These are phyloP conservation scores for Boletus reticulatus DNA, from an alignment of 768 basidiomycete species.

Conservation along the genomic window DNA sequence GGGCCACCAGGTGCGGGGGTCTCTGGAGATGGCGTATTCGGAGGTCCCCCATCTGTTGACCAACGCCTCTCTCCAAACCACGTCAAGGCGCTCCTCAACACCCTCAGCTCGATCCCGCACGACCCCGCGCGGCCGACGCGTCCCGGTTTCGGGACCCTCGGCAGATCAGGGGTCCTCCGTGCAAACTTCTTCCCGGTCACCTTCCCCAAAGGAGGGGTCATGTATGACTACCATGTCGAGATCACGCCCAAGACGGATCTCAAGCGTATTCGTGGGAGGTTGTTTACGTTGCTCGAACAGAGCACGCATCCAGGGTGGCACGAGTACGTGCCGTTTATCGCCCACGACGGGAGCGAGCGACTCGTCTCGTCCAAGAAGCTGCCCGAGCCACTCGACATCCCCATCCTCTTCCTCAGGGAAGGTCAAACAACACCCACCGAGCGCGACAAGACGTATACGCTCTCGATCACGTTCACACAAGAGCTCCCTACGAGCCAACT, in stretches of 20 bases:
- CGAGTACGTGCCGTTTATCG: constrained; percentile 31
- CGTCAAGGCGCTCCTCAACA: constrained; percentile 24
- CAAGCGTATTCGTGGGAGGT: constrained; percentile 37
- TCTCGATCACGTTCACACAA: constrained; percentile 33
- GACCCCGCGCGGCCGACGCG: constrained; percentile 41
- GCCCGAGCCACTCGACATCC: constrained; percentile 35
- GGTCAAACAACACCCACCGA: constrained; percentile 34
- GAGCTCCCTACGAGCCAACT: constrained; percentile 33
- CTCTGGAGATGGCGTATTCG: constrained; percentile 30
- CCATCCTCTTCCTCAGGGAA: constrained; percentile 39
- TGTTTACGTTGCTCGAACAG: constrained; percentile 44
- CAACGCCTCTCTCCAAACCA: constrained; percentile 29
- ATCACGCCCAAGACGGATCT: constrained; percentile 35
- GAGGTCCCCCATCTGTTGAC: constrained; percentile 32
- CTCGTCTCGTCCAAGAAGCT: constrained; percentile 41
- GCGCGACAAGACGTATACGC: constrained; percentile 34
- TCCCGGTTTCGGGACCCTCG: constrained; percentile 45
- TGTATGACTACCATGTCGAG: constrained; percentile 47
- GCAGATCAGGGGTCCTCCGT: constrained; percentile 40
- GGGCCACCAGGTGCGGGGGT: constrained; percentile 27
- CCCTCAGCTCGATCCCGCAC: constrained; percentile 30
- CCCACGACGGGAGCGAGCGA: constrained; percentile 42
- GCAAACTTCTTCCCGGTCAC: constrained; percentile 50
- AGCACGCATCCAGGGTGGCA: constrained; percentile 37
- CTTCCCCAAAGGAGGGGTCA: constrained; percentile 34